Evolutionary conservation across 768 basidiomycete species (phyloP), one percentile per base, ranked within the genome.

Genomic region (Tulasnella sp.): DNA sequence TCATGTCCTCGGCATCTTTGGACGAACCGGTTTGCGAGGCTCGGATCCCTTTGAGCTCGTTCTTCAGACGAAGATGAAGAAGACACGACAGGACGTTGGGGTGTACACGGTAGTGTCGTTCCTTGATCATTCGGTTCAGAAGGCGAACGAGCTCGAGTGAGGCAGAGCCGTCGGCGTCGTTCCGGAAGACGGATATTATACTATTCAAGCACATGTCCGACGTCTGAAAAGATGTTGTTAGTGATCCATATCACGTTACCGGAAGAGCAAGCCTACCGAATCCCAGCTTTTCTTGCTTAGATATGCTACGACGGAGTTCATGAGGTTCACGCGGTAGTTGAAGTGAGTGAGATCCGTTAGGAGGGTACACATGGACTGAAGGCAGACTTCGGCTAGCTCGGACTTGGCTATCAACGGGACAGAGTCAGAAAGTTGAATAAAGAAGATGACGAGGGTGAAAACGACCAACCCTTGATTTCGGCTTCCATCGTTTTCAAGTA

Each of bases 81-180:
- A 99, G 86, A 78, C 91, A 92, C 16, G 89, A 86, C 62, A 98
- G 84, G 62, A 95, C 91, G 73, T 92, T 89, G 9, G 96, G 93
- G 77, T 95, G 90, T 47, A 98, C 88, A 75, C 89, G 88, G 82
- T 92, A 99, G 75, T 88, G 87, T 37, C 89, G 88, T 78, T 97
- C 96, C 79, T 96, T 98, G 79, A 97, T 87, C 92, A 98, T 98
- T 73, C 95, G 88, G 76, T 97, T 95, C 75, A 99, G 80, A 42
- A 98, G 83, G 62, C 95, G 91, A 47, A 98, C 92, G 72, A 89
- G 82, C 79, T 97, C 94, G 72, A 98, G 85, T 4, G 97, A 97
- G 64, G 91, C 84, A 11, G 82, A 81, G 19, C 95, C 94, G 12
- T 90, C 90, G 22, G 86, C 81, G 82, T 98, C 97, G 75, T 86